Base-by-base conservation (phyloP, 768 basidiomycete genomes). In the Kwoniella dendrophila region DNA sequence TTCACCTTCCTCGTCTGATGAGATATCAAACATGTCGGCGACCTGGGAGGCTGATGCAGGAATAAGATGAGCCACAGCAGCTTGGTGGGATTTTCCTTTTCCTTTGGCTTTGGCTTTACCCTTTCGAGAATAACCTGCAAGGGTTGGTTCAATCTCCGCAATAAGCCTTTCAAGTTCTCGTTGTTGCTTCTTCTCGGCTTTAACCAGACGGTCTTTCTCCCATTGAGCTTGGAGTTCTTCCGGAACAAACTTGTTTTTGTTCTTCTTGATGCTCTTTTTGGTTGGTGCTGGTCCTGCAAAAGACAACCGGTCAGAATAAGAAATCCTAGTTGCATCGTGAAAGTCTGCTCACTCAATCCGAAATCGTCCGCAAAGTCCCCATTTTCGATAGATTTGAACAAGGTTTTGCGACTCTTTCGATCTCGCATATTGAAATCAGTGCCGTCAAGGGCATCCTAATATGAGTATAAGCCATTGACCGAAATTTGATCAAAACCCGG, bases 171-270 rank as follows among this genome's bases (percentile, higher is more conserved):
- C 86, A 2, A 83, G 77, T 1, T 81, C 83, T 0, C 91, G 86
- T 16, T 83, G 81, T 1, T 81, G 83, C 75, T 91, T 95, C 71
- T 81, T 76, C 59, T 87, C 86, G 0, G 90, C 90, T 75, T 96
- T 98, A 81, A 87, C 88, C 53, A 82, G 80, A 1, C 92, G 90
- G 73, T 97, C 94, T 48, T 84, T 84, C 45, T 86, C 84, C 92
- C 92, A 96, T 61, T 86, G 87, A 0, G 80, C 84, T 54, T 81
- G 83, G 7, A 96, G 82, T 5, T 86, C 83, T 1, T 80, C 69
- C 0, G 89, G 85, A 43, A 78, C 83, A 59, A 82, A 74, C 55
- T 80, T 77, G 49, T 72, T 62, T 61, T 75, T 78, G 41, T 51
- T 51, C 49, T 51, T 51, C 50, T 67, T 51, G 5, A 18, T 70